These are phyloP conservation scores for Filobasidium floriforme DNA, from an alignment of 768 basidiomycete species.

Conservation along the genomic window DNA sequence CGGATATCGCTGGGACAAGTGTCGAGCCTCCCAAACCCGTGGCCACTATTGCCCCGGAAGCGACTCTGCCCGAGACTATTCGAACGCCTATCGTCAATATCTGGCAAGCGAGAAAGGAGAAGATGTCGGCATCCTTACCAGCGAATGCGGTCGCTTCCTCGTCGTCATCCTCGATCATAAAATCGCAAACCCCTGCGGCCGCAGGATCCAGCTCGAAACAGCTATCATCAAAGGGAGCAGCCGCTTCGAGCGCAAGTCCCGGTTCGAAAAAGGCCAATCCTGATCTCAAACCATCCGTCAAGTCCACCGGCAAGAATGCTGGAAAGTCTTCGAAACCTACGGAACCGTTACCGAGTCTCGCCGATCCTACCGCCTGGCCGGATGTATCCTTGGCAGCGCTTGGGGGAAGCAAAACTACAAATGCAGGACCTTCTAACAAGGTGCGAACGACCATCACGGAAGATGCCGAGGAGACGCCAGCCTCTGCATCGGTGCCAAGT, in stretches of 20 bases:
- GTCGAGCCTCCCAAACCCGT: too few species aligned
- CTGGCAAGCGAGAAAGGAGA: constrained; percentile 34
- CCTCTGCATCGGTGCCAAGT: background rate
- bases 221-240: background rate
- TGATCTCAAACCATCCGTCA: background rate
- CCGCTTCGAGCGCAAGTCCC: background rate
- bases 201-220: constrained; percentile 14
- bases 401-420: constrained; percentile 23
- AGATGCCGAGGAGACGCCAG: background rate
- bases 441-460: constrained; percentile 6
- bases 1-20: too few species aligned
- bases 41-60: too few species aligned
- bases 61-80: background rate
- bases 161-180: constrained; percentile 1
- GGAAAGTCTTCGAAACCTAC: background rate
- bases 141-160: background rate
- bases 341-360: constrained; percentile 19
- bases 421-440: constrained; percentile 28
- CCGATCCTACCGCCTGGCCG: constrained; percentile 33
- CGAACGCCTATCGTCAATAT: constrained; percentile 32
- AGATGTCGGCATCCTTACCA: constrained; percentile 17
- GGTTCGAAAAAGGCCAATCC: background rate
- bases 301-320: background rate
- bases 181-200: constrained; percentile 14
- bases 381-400: constrained; percentile 35